A percentile compares a stretch with the other conserved stretches of the same genome.
These are phyloP conservation scores for Nemania serpens DNA, from an alignment of 2,329 filamentous ascomycete genomes.

Conservation along the genomic window DNA sequence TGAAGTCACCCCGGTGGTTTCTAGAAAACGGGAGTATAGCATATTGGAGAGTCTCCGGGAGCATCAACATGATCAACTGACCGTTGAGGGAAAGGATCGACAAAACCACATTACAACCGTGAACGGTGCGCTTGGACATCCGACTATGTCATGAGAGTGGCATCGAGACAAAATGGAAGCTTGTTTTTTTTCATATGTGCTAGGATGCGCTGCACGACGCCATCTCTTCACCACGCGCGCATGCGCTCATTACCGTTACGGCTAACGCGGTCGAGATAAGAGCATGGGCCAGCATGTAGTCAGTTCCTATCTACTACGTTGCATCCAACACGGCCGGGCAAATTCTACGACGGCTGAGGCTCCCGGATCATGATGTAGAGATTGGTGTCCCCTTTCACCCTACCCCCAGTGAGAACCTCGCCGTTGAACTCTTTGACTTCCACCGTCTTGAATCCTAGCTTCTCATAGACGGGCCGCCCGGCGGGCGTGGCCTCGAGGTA, in stretches of 20 bases:
- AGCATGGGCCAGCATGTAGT: too few relatives aligned
- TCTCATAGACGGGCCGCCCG: constrained; percentile 45
- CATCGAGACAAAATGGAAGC: not conserved
- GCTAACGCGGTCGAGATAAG: not conserved
- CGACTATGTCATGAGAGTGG: constrained; percentile 1
- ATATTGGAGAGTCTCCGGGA: not conserved
- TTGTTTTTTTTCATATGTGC: too few relatives aligned
- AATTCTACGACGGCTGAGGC: constrained; percentile 23
- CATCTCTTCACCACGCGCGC: not conserved
- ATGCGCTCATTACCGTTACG: not conserved
- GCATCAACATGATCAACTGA: not conserved
- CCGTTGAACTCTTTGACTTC: constrained; percentile 40
- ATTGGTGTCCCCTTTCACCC: constrained; percentile 25
- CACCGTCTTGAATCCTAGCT: constrained; percentile 44
- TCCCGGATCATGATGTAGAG: constrained; percentile 40
- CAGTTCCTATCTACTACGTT: too few relatives aligned
- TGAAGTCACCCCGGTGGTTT: not conserved
- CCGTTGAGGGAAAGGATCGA: not conserved
- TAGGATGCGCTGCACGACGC: not conserved
- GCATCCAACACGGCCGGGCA: too few relatives aligned
- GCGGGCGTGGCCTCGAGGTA: constrained; percentile 47
- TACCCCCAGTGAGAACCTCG: constrained; percentile 25
- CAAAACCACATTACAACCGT: not conserved
- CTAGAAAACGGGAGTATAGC: not conserved
- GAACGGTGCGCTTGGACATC: not conserved